Conservation (phyloP, 2,329 filamentous ascomycete species). For the Aspergillus quadricinctus region DNA sequence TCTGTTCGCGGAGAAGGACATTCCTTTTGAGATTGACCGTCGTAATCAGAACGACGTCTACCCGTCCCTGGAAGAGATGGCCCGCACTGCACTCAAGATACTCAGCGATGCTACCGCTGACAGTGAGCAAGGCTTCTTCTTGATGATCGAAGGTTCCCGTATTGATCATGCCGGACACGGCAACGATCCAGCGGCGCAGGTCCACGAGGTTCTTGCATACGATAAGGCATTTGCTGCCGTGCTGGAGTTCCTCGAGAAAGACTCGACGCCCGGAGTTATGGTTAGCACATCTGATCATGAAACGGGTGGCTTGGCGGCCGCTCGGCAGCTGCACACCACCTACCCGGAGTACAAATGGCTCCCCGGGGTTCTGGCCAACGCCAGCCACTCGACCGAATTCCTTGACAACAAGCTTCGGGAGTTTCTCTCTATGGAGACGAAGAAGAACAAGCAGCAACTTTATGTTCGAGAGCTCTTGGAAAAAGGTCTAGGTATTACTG, state of each 20-base stretch:
- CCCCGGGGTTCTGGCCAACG: slow-evolving; percentile 74
- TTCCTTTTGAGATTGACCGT: slow-evolving; percentile 92
- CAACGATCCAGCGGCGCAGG: slow-evolving; percentile 79
- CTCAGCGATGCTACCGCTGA: slow-evolving; percentile 76
- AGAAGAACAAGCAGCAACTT: slow-evolving; percentile 46
- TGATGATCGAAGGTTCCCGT: slow-evolving; percentile 96
- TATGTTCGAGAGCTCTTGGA: slow-evolving; percentile 69
- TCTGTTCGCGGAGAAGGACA: slow-evolving; percentile 74
- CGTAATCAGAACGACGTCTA: slow-evolving; percentile 72
- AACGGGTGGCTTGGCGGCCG: slow-evolving; percentile 81
- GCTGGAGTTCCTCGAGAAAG: slow-evolving; percentile 75
- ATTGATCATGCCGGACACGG: slow-evolving; percentile 92
- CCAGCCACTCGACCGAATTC: slow-evolving; percentile 68
- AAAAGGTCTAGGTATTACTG: slow-evolving; percentile 69
- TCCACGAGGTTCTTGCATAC: slow-evolving; percentile 91
- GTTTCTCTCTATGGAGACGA: slow-evolving; percentile 48
- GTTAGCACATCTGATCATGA: slow-evolving; percentile 94
- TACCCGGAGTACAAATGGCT: slow-evolving; percentile 77
- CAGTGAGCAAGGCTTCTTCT: slow-evolving; percentile 89
- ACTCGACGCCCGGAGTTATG: slow-evolving; percentile 68
- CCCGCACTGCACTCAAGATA: slow-evolving; percentile 71
- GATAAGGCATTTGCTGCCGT: slow-evolving; percentile 81
- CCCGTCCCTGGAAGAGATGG: slow-evolving; percentile 89
- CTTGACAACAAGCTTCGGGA: slow-evolving; percentile 59
- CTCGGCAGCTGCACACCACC: slow-evolving; percentile 61